Evolutionary conservation across 345 rosid genomes (phyloP), one percentile per base, ranked within the genome.

Genomic region (Citrus reticulata): DNA sequence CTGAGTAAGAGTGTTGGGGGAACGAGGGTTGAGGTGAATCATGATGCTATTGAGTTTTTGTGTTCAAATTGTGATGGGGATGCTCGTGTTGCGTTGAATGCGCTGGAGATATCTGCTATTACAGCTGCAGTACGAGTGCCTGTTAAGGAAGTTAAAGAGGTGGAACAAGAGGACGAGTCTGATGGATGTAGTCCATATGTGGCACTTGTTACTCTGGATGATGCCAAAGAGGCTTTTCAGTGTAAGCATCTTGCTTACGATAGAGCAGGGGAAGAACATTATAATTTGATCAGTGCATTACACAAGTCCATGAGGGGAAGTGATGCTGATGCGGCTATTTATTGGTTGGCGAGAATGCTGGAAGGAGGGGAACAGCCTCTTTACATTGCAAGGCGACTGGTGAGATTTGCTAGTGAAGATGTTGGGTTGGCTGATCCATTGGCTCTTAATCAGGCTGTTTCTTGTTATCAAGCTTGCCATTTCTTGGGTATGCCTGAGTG

Each of bases 391-490:
- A 85, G 97, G 83, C 84, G 98, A 27, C 83, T 94, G 81, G 83
- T 91, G 79, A 86, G 97, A 80, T 94, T 94, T 85, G 97, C 98
- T 4, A 90, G 94, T 66, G 97, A 94, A 82, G 98, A 92, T 88
- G 86, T 94, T 57, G 97, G 95, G 1, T 83, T 92, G 79, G 98
- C 93, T 2, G 95, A 94, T 67, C 90, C 98, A 17, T 78, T 81
- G 61, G 95, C 98, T 4, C 95, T 93, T 76, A 87, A 85, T 60
- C 97, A 93, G 77, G 91, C 95, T 19, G 98, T 93, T 85, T 81
- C 97, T 20, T 93, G 97, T 79, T 93, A 92, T 77, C 98, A 93
- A 83, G 98, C 97, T 79, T 92, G 94, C 67, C 95, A 93, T 89
- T 92, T 93, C 83, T 71, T 92, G 81, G 97, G 94, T 70, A 90